phyloP scores from a whole-genome alignment of 176 grass and related monocot species.

The Miscanthus lutarioriparius region DNA sequence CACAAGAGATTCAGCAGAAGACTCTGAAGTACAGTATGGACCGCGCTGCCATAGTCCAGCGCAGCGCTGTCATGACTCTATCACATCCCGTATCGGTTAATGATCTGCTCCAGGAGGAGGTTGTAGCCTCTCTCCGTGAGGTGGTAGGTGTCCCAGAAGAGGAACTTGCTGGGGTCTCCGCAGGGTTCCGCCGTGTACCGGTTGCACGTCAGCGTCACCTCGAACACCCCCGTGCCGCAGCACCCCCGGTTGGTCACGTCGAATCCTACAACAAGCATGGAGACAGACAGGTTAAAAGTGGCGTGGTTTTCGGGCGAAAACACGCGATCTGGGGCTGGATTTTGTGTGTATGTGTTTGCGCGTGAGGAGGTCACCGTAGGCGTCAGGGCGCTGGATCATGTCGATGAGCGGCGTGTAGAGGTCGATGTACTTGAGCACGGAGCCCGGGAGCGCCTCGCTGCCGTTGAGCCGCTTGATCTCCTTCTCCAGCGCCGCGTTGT shows the following conservation, averaged over 20 bases:
- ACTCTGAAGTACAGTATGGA: background rate
- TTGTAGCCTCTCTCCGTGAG: slow-evolving; percentile 73
- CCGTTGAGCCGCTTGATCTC: slow-evolving; percentile 69
- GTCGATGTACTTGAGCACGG: slow-evolving; percentile 61
- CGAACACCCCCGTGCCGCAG: slow-evolving; percentile 76
- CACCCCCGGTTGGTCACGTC: slow-evolving; percentile 65
- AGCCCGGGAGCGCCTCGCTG: slow-evolving; percentile 42
- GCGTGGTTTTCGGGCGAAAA: background rate
- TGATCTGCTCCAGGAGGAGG: slow-evolving; percentile 48
- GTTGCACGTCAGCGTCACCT: slow-evolving; percentile 74
- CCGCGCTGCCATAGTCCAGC: background rate
- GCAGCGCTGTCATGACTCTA: background rate
- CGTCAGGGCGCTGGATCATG: slow-evolving; percentile 59
- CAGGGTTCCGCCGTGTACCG: slow-evolving; percentile 52
- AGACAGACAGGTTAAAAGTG: background rate
- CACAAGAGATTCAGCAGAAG: background rate
- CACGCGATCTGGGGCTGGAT: background rate
- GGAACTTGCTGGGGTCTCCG: slow-evolving; percentile 49
- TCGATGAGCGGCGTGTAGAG: slow-evolving; percentile 67
- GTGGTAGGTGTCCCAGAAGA: slow-evolving; percentile 91
- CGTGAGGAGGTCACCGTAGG: slow-evolving; percentile 39
- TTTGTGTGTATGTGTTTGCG: background rate
- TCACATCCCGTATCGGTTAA: slow-evolving; percentile 44
- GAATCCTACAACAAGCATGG: slow-evolving; percentile 55
- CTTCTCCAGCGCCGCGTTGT: slow-evolving; percentile 61